phyloP scores from a whole-genome alignment of 495 filamentous ascomycete species.

The Parathielavia appendiculata region DNA sequence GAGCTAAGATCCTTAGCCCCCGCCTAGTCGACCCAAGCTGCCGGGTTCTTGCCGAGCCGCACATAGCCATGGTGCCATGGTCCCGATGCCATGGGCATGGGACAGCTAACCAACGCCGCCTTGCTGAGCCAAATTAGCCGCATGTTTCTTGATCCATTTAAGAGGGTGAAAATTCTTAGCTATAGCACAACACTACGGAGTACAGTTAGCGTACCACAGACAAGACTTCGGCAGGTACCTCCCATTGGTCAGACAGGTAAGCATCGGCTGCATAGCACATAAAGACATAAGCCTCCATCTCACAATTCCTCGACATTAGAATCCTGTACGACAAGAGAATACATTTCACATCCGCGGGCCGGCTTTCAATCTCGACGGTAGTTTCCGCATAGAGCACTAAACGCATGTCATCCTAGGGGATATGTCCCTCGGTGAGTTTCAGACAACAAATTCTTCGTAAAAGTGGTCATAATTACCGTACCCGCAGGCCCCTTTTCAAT shows the following conservation, averaged over 20 bases:
- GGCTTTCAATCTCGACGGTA: too few relatives aligned
- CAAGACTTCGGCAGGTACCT: too few relatives aligned
- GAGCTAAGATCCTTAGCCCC: constrained; percentile 1
- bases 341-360: not conserved
- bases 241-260: too few relatives aligned
- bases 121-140: not conserved
- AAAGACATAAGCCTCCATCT: not conserved
- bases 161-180: too few relatives aligned
- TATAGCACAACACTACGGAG: too few relatives aligned
- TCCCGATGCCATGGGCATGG: constrained; percentile 7
- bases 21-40: constrained; percentile 5
- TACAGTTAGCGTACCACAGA: too few relatives aligned
- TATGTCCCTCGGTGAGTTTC: not conserved
- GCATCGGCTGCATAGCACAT: too few relatives aligned
- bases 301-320: not conserved
- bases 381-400: too few relatives aligned
- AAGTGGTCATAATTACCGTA: not conserved
- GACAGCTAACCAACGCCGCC: not conserved
- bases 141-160: not conserved
- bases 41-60: constrained; percentile 7
- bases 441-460: not conserved
- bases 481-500: not conserved
- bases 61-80: not conserved
- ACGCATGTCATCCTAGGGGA: not conserved
- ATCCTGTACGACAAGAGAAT: too few relatives aligned